Evolutionary conservation across 2,329 filamentous ascomycete genomes (phyloP).

Genomic region (Aureobasidium sp.): DNA sequence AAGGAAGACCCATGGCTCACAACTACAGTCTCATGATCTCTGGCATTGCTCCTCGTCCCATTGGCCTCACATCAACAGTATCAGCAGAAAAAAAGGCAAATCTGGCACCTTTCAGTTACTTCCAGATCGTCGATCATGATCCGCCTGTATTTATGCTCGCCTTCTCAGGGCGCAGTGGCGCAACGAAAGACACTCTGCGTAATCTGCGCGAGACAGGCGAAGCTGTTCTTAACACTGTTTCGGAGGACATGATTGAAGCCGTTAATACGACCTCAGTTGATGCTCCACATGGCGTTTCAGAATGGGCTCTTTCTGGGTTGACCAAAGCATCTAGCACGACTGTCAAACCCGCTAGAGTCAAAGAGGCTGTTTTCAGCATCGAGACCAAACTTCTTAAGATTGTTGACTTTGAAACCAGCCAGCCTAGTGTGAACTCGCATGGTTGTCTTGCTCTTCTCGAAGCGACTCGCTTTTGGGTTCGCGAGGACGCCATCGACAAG

Average conservation of each 20-base stretch:
- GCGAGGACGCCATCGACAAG: not conserved
- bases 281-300: constrained; percentile 63
- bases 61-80: constrained; percentile 18
- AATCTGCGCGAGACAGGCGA: constrained; percentile 24
- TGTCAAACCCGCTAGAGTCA: constrained; percentile 62
- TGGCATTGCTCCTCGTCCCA: constrained; percentile 32
- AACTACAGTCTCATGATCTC: constrained; percentile 92
- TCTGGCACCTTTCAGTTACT: constrained; percentile 26
- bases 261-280: constrained; percentile 63
- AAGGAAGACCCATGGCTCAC: constrained; percentile 54
- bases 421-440: not conserved
- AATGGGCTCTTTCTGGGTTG: constrained; percentile 70
- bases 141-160: constrained; percentile 20
- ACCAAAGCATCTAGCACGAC: constrained; percentile 57
- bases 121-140: constrained; percentile 24
- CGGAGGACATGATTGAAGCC: constrained; percentile 21
- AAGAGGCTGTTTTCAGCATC: constrained; percentile 70
- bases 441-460: constrained; percentile 24
- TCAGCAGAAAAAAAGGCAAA: constrained; percentile 22
- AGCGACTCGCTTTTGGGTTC: constrained; percentile 28
- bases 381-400: constrained; percentile 64
- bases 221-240: constrained; percentile 21
- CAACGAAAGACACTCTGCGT: constrained; percentile 21
- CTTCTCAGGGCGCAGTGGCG: constrained; percentile 16
- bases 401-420: constrained; percentile 48